Percentiles rank a stretch among this genome's conserved stretches.
Evolutionary conservation across 2,329 filamentous ascomycete species (phyloP).

Genomic region (Lizonia empirigonia): DNA sequence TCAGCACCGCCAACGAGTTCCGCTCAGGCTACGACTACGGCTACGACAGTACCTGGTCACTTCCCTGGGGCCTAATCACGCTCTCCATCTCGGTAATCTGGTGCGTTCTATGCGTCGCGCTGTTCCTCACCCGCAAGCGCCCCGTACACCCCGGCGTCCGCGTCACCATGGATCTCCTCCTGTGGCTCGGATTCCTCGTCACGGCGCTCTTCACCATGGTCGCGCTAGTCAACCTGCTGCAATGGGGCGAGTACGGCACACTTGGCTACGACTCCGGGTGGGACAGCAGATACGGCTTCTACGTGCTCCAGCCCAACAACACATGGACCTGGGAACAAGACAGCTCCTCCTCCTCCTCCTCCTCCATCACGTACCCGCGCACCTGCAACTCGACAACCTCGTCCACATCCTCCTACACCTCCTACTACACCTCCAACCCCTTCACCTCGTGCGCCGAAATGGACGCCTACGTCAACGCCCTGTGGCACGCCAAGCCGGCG

Average conservation of each 20-base stretch:
- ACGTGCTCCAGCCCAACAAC: slow-evolving; percentile 32
- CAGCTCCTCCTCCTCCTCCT: slow-evolving; percentile 8
- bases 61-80: slow-evolving; percentile 38
- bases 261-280: slow-evolving; percentile 12
- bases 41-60: slow-evolving; percentile 19
- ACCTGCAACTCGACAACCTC: slow-evolving; percentile 18
- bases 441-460: slow-evolving; percentile 37
- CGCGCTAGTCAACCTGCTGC: slow-evolving; percentile 17
- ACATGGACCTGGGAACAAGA: slow-evolving; percentile 39
- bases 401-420: not conserved
- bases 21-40: slow-evolving; percentile 15
- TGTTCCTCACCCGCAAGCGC: slow-evolving; percentile 33
- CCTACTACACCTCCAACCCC: not conserved
- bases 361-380: slow-evolving; percentile 19
- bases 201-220: slow-evolving; percentile 36
- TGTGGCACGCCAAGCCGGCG: slow-evolving; percentile 32
- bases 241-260: slow-evolving; percentile 30
- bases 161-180: slow-evolving; percentile 44
- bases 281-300: slow-evolving; percentile 26
- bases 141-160: slow-evolving; percentile 44
- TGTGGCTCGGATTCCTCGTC: slow-evolving; percentile 43
- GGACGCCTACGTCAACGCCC: slow-evolving; percentile 39
- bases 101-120: slow-evolving; percentile 33
- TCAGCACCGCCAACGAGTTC: slow-evolving; percentile 4
- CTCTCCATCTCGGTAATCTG: slow-evolving; percentile 40